Conservation (phyloP, 495 filamentous ascomycete genomes). For the Emericellopsis terricola region DNA sequence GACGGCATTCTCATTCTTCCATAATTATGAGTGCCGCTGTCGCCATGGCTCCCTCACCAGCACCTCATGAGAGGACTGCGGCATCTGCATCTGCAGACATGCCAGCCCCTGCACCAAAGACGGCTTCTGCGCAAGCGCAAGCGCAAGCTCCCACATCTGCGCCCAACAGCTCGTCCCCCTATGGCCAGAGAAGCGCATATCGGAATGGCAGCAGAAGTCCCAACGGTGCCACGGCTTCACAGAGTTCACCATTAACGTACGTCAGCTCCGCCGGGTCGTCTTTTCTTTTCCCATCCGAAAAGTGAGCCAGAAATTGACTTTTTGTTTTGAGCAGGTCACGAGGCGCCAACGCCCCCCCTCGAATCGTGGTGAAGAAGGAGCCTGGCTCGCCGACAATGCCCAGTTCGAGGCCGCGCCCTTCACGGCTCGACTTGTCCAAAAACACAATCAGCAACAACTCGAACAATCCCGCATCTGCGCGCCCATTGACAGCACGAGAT, state of each 20-base stretch:
- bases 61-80: conserved; percentile 36
- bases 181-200: no score
- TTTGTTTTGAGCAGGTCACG: conserved; percentile 24
- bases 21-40: conserved; percentile 40
- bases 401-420: conserved; percentile 61
- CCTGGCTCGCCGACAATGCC: conserved; percentile 68
- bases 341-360: conserved; percentile 38
- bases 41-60: conserved; percentile 40
- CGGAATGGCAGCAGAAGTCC: conserved; percentile 35
- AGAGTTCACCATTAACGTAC: conserved; percentile 34
- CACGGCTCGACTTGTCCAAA: conserved; percentile 75
- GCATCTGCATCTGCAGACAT: conserved; percentile 25
- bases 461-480: conserved; percentile 40
- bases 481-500: conserved; percentile 65
- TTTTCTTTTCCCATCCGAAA: conserved; percentile 6
- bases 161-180: conserved; percentile 27
- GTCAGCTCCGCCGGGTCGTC: conserved; percentile 10
- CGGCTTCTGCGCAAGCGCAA: background rate
- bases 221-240: conserved; percentile 22
- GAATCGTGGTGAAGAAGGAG: conserved; percentile 94
- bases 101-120: conserved; percentile 19
- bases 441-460: conserved; percentile 36
- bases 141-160: conserved; percentile 12
- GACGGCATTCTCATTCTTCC: no score
- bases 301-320: conserved; percentile 5